These are phyloP conservation scores for Gossypium gossypioides DNA, from an alignment of 441 rosid species.

Conservation along the genomic window DNA sequence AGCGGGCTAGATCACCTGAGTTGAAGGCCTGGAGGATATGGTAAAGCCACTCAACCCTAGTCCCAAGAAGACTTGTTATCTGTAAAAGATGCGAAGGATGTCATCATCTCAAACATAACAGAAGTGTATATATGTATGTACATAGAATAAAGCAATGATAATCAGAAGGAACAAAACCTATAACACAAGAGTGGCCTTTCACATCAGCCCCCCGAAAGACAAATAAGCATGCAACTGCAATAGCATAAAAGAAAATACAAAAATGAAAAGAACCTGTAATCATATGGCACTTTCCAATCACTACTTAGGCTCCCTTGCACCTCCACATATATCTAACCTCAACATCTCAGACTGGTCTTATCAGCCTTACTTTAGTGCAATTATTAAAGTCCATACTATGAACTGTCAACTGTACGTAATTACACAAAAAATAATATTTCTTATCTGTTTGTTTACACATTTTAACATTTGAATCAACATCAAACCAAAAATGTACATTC, in stretches of 20 bases:
- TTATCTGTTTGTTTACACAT: background rate
- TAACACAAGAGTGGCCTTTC: background rate
- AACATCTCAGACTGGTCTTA: background rate
- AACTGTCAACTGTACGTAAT: background rate
- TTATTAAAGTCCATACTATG: background rate
- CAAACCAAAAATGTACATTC: background rate
- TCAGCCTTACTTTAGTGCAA: background rate
- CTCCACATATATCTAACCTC: background rate
- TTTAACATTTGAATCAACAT: background rate
- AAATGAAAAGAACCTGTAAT: background rate
- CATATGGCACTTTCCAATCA: background rate
- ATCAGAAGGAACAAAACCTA: background rate
- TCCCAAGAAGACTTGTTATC: conserved; percentile 78
- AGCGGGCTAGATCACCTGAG: conserved; percentile 71
- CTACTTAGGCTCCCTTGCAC: background rate
- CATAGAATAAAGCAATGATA: background rate
- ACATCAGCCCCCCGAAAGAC: background rate
- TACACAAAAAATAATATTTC: background rate
- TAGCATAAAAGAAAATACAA: background rate
- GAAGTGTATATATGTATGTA: background rate
- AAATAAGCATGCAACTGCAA: background rate
- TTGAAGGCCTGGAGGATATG: conserved; percentile 88
- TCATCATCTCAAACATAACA: conserved; percentile 9
- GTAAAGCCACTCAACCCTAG: conserved; percentile 89
- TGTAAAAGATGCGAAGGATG: conserved; percentile 21